Evolutionary conservation across 2,329 filamentous ascomycete genomes (phyloP).

Genomic region (Colletotrichum sp.): DNA sequence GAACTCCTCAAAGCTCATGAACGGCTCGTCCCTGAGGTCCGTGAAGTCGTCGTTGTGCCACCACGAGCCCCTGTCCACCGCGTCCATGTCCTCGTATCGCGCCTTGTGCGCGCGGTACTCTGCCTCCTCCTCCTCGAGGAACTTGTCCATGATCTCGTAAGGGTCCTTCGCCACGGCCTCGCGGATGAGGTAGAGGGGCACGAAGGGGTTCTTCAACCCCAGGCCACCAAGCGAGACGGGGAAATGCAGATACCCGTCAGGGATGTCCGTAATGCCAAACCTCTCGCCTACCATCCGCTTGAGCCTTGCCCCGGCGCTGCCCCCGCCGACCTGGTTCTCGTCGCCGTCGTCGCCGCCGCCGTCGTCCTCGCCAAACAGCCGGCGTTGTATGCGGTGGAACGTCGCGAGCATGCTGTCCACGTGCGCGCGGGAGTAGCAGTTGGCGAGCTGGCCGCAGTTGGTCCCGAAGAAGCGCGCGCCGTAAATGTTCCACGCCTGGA

Average conservation of each 20-base stretch:
- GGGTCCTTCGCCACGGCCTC: slow-evolving; percentile 28
- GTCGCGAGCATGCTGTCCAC: slow-evolving; percentile 60
- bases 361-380: slow-evolving; percentile 45
- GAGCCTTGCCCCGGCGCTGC: slow-evolving; percentile 43
- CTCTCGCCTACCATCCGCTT: slow-evolving; percentile 52
- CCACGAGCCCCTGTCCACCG: slow-evolving; percentile 6
- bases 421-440: slow-evolving; percentile 59
- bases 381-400: slow-evolving; percentile 55
- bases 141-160: slow-evolving; percentile 27
- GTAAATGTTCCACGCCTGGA: slow-evolving; percentile 66
- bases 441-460: slow-evolving; percentile 61
- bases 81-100: slow-evolving; percentile 31
- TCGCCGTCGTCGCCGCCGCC: slow-evolving; percentile 19
- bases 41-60: slow-evolving; percentile 12
- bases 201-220: slow-evolving; percentile 40
- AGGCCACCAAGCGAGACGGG: slow-evolving; percentile 44
- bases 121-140: slow-evolving; percentile 35
- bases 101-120: slow-evolving; percentile 36
- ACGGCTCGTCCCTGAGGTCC: slow-evolving; percentile 27
- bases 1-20: slow-evolving; percentile 46
- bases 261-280: slow-evolving; percentile 46
- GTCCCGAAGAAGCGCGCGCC: slow-evolving; percentile 60
- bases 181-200: slow-evolving; percentile 29
- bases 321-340: neutral
- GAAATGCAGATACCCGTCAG: slow-evolving; percentile 46